These are phyloP conservation scores for Rhododendron kiyosumense DNA, from an alignment of 148 eudicot species.

Conservation along the genomic window DNA sequence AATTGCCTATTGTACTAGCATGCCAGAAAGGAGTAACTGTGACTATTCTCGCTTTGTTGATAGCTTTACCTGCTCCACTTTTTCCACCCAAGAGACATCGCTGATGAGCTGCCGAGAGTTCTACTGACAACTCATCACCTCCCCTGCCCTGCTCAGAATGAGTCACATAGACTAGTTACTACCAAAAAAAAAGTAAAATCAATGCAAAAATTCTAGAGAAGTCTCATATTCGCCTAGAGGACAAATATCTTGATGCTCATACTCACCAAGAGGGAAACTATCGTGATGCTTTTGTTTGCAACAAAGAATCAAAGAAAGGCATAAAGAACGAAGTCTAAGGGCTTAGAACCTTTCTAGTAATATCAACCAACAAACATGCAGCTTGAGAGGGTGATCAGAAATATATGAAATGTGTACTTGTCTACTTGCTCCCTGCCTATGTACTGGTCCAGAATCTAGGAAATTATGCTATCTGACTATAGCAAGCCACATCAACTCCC, in stretches of 20 bases:
- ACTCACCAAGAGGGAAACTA: background rate
- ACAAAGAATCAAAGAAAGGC: background rate
- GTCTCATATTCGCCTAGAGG: background rate
- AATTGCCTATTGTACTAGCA: background rate
- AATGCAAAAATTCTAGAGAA: background rate
- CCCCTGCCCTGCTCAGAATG: slow-evolving; percentile 73
- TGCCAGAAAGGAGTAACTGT: background rate
- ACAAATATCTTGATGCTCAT: background rate
- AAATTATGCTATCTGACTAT: background rate
- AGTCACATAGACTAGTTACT: background rate
- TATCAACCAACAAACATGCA: background rate
- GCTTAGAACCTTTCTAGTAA: background rate
- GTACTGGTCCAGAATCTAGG: background rate
- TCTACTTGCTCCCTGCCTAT: background rate
- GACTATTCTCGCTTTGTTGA: background rate
- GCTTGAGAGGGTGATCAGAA: background rate
- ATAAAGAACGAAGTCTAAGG: background rate
- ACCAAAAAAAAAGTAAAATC: background rate
- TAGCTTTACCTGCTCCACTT: slow-evolving; percentile 60
- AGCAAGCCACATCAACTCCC: background rate
- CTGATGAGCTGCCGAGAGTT: slow-evolving; percentile 68
- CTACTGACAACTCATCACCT: slow-evolving; percentile 82
- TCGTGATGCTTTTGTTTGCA: background rate
- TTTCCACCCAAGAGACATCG: slow-evolving; percentile 80
- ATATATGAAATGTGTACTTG: background rate